These are phyloP conservation scores for Actinomortierella wolfii DNA, from an alignment of 371 early-diverging fungal genomes.

Conservation along the genomic window DNA sequence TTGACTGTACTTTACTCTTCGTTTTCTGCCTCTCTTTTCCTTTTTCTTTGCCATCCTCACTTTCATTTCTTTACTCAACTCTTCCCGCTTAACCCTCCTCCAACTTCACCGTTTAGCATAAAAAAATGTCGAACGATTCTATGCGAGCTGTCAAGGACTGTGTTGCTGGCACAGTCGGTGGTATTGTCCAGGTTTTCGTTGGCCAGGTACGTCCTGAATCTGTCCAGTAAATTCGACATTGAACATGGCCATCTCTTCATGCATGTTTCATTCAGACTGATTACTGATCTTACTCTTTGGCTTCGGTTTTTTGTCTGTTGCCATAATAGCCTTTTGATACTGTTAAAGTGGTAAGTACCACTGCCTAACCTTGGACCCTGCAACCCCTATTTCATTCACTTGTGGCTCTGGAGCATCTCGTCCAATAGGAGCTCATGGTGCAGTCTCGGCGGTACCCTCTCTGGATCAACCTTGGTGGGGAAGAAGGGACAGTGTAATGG, in stretches of 20 bases:
- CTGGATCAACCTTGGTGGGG: no score
- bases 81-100: no score
- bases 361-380: no score
- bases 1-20: not conserved
- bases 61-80: not conserved
- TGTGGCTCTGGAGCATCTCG: no score
- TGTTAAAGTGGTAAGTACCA: slow-evolving; percentile 75
- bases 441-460: no score
- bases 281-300: slow-evolving; percentile 3
- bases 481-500: no score
- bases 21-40: not conserved
- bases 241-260: no score
- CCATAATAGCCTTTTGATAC: slow-evolving; percentile 76
- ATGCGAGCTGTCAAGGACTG: slow-evolving; percentile 76
- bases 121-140: slow-evolving; percentile 34
- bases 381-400: no score
- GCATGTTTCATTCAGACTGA: not conserved
- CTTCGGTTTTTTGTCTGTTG: slow-evolving; percentile 8
- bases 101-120: no score
- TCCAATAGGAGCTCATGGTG: no score
- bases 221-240: not conserved
- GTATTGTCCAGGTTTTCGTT: slow-evolving; percentile 78
- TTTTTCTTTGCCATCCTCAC: not conserved
- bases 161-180: slow-evolving; percentile 77
- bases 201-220: slow-evolving; percentile 62